A percentile compares a stretch with the other conserved stretches of the same genome.
phyloP scores from a whole-genome alignment of 345 rosid genomes.

The Citrus unshiu region DNA sequence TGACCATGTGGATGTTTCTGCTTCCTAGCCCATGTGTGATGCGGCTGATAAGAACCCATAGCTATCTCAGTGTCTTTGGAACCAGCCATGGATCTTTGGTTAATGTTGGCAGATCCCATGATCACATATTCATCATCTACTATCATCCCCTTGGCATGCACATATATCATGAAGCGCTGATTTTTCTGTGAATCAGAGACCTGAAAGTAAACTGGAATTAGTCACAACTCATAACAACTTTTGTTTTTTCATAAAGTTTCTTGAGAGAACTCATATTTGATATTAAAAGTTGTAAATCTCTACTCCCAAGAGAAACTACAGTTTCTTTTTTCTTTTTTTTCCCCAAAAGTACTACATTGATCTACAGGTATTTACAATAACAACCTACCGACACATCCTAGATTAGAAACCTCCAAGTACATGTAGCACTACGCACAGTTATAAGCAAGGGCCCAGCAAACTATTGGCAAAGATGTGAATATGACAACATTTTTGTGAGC shows the following conservation, averaged over 20 bases:
- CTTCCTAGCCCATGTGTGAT: conserved; percentile 58
- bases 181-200: conserved; percentile 40
- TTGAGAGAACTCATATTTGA: neutral
- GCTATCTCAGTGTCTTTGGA: conserved; percentile 91
- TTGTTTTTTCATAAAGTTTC: neutral
- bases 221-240: neutral
- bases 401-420: neutral
- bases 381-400: neutral
- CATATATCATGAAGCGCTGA: conserved; percentile 83
- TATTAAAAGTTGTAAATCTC: neutral
- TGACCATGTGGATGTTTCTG: conserved; percentile 70
- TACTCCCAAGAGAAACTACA: neutral
- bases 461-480: neutral
- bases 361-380: neutral
- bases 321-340: too few species aligned
- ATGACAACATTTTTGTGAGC: neutral
- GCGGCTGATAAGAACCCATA: conserved; percentile 97
- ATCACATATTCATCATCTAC: conserved; percentile 89
- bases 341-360: neutral
- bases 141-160: conserved; percentile 92
- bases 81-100: conserved; percentile 98
- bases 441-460: neutral
- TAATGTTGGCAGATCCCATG: conserved; percentile 90
- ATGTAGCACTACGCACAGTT: neutral
- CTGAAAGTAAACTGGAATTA: conserved; percentile 22